Conservation (phyloP, 345 rosid genomes). For the Balakata baccata region DNA sequence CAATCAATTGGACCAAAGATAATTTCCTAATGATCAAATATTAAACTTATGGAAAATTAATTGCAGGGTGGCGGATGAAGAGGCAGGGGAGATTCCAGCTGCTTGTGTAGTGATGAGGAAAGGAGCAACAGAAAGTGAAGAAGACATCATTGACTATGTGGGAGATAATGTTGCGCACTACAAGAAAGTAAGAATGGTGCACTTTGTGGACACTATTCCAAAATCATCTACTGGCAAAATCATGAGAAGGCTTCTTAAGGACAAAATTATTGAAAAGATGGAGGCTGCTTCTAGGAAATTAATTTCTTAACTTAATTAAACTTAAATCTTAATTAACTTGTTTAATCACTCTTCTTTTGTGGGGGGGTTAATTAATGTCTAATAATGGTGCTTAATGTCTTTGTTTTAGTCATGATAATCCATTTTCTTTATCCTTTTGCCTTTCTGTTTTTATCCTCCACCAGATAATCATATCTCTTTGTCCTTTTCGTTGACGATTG, state of each 20-base stretch:
- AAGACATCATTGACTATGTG: conserved; percentile 61
- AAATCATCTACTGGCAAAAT: conserved; percentile 90
- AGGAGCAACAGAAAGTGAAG: conserved; percentile 56
- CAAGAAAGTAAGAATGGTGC: conserved; percentile 71
- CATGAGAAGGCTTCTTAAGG: conserved; percentile 74
- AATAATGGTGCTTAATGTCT: background rate
- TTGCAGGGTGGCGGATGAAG: conserved; percentile 77
- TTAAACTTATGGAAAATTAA: too few species aligned
- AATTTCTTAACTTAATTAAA: background rate
- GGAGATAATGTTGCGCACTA: conserved; percentile 79
- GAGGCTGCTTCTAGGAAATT: background rate
- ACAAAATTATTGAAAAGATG: conserved; percentile 44
- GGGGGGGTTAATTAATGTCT: background rate
- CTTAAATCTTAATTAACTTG: too few species aligned
- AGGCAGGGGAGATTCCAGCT: conserved; percentile 91
- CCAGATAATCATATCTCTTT: background rate
- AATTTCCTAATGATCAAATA: too few species aligned
- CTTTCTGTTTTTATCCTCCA: background rate
- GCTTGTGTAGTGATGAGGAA: conserved; percentile 76
- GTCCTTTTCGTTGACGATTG: background rate
- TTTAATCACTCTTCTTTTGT: too few species aligned
- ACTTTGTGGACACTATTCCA: conserved; percentile 75
- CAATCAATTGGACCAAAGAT: too few species aligned
- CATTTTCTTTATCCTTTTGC: background rate
- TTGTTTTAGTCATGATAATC: background rate